Conservation (phyloP, 228 moss, liverwort and hornwort species). For the Sphagnum magellanicum region DNA sequence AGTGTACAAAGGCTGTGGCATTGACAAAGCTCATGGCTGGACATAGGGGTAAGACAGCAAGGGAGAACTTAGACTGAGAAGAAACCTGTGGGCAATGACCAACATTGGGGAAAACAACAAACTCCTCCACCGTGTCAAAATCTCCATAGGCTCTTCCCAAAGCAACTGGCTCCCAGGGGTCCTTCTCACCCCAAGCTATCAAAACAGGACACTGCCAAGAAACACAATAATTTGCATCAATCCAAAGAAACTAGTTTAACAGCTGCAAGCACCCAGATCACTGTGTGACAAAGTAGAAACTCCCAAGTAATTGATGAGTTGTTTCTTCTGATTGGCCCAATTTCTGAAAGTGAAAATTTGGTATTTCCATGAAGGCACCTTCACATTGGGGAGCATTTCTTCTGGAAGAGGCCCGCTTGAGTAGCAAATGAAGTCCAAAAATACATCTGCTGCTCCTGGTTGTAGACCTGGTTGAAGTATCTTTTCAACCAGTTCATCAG, state of each 20-base stretch:
- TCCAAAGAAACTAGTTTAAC: neutral
- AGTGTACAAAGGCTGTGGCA: too few relatives aligned
- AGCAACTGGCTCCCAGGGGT: slow-evolving; percentile 79
- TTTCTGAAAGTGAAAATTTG: too few relatives aligned
- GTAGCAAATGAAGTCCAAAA: slow-evolving; percentile 88
- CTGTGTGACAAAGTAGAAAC: too few relatives aligned
- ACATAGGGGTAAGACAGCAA: too few relatives aligned
- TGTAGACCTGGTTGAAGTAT: slow-evolving; percentile 74
- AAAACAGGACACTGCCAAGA: slow-evolving; percentile 53
- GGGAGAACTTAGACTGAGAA: too few relatives aligned
- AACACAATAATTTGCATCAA: neutral
- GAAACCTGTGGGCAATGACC: slow-evolving; percentile 89
- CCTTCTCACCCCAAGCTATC: slow-evolving; percentile 84
- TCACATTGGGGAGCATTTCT: slow-evolving; percentile 66
- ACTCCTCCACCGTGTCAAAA: slow-evolving; percentile 69
- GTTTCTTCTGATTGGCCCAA: neutral
- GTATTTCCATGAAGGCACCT: slow-evolving; percentile 19
- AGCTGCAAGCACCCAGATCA: slow-evolving; percentile 2
- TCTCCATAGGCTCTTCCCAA: slow-evolving; percentile 52
- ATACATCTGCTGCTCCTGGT: slow-evolving; percentile 83
- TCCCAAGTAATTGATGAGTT: too few relatives aligned
- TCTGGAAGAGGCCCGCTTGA: slow-evolving; percentile 83
- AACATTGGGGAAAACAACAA: slow-evolving; percentile 62
- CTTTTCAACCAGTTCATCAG: slow-evolving; percentile 81
- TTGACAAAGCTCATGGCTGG: too few relatives aligned